Conservation (phyloP, 2,329 filamentous ascomycete species). For the Talaromyces albobiverticillius region DNA sequence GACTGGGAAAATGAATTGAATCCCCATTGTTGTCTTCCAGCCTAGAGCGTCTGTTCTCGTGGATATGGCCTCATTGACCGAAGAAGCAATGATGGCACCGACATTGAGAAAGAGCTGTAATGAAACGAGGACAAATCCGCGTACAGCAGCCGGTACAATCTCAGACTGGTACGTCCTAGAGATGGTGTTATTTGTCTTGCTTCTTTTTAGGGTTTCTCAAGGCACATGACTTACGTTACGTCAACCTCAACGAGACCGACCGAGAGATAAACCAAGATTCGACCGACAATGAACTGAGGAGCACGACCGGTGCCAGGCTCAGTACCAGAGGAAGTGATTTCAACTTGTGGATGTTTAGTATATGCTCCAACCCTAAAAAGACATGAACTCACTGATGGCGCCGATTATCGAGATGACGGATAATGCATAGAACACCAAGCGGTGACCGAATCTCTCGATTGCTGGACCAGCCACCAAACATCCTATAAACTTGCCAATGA, state of each 20-base stretch:
- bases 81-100: conserved; percentile 17
- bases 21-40: conserved; percentile 16
- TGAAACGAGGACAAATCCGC: conserved; percentile 21
- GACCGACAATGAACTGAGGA: conserved; percentile 20
- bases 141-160: conserved; percentile 19
- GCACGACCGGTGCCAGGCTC: conserved; percentile 14
- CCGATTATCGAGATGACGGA: conserved; percentile 18
- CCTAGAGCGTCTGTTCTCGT: conserved; percentile 9
- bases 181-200: neutral
- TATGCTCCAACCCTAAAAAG: neutral
- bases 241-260: conserved; percentile 21
- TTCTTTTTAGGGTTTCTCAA: neutral
- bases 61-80: conserved; percentile 16
- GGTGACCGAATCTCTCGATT: conserved; percentile 20
- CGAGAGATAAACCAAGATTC: conserved; percentile 21
- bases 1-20: conserved; percentile 17
- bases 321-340: conserved; percentile 18
- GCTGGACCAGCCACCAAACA: conserved; percentile 17
- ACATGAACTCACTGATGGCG: conserved; percentile 15
- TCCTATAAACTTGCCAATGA: conserved; percentile 21
- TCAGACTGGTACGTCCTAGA: conserved; percentile 21
- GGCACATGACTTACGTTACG: conserved; percentile 19
- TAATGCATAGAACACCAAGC: conserved; percentile 15
- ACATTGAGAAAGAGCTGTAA: conserved; percentile 18
- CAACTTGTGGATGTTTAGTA: conserved; percentile 11